Evolutionary conservation across 176 grass and related monocot species (phyloP), one percentile per base, ranked within the genome.

Genomic region (Eremochloa ophiuroides): DNA sequence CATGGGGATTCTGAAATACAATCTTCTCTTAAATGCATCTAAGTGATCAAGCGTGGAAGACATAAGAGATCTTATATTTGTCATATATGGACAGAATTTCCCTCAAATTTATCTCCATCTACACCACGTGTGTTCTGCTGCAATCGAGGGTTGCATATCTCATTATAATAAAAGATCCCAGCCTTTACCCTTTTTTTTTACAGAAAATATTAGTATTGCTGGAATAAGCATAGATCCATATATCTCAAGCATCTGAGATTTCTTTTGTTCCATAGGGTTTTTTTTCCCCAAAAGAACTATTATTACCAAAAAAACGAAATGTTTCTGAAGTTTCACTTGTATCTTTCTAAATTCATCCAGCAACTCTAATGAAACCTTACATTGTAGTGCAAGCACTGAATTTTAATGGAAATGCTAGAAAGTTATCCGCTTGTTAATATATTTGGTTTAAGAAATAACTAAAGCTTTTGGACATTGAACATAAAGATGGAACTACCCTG

Each of bases 161-260:
- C 42, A 6, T 80, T 78, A 22, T 76, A 38, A 34, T 41, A 64
- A 55, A 63, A 85, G 43, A 4, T 86, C 63, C 22, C 44, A 15
- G 5, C 33, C 41, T 42, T 79, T 78, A 31, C n/a, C n/a, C n/a
- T n/a, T 10, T 2, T 66, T 48, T 38, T 40, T 17, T 65, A 66
- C 26, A 14, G 17, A 55, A 66, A n/a, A 26, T 40, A 14, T 68
- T 68, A 7, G 48, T 38, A 14, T 14, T 80, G 66, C 35, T 18
- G 28, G 29, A 20, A 38, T 37, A 67, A 26, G 12, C 23, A 35
- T 27, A 44, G 53, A 62, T 50, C 40, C 56, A 37, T 73, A 33
- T 25, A 27, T 63, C 41, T 4, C 15, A 83, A 14, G 29, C 8
- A 73, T 11, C 58, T 62, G 29, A 16, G 9, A 38, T 20, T 38